phyloP scores from a whole-genome alignment of 23 red algal genomes.

The Gracilariopsis chorda region DNA sequence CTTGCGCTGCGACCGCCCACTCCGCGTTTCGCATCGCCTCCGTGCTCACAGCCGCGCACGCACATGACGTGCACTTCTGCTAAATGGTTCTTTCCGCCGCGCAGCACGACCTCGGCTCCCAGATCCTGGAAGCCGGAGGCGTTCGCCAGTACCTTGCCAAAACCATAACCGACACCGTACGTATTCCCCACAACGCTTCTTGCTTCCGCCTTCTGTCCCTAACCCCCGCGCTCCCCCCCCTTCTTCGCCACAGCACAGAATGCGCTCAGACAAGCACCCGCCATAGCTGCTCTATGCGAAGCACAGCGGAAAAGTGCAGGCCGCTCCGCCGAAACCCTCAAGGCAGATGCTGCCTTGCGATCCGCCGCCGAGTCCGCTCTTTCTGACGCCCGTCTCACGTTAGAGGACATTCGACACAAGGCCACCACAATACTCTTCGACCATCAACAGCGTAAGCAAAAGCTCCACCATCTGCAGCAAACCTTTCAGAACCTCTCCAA shows the following conservation, averaged over 20 bases:
- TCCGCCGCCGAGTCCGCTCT: conserved; percentile 4
- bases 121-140: neutral
- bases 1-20: neutral
- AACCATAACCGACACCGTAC: neutral
- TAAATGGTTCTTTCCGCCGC: neutral
- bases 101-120: neutral
- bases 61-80: too few relatives aligned
- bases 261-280: neutral
- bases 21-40: neutral
- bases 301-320: neutral
- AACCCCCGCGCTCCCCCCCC: neutral
- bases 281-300: conserved; percentile 9
- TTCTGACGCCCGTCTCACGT: conserved; percentile 2
- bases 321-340: neutral
- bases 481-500: conserved; percentile 1
- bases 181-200: too few relatives aligned
- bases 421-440: conserved; percentile 37
- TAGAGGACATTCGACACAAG: conserved; percentile 26
- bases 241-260: neutral
- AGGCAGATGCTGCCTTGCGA: conserved; percentile 17
- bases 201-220: neutral
- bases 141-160: neutral
- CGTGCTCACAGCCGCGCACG: neutral
- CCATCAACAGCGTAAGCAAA: neutral
- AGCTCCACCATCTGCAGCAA: neutral